phyloP scores from a whole-genome alignment of 176 grass and related monocot species.

The Musa itinerans region DNA sequence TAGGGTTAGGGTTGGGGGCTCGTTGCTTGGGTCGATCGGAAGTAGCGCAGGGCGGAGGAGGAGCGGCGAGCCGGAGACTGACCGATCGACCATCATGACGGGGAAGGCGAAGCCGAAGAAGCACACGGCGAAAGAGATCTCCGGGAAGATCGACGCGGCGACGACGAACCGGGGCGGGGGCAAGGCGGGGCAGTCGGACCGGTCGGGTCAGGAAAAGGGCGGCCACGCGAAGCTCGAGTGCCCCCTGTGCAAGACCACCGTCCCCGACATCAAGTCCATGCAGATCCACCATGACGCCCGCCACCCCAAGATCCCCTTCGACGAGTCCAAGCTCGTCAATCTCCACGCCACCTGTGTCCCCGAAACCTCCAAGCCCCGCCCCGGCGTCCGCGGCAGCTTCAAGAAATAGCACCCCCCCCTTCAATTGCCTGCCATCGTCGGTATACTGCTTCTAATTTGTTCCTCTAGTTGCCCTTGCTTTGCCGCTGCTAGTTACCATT shows the following conservation, averaged over 20 bases:
- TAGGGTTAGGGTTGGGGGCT: background rate
- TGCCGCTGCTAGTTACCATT: background rate
- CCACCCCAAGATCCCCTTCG: slow-evolving; percentile 89
- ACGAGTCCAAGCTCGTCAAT: slow-evolving; percentile 63
- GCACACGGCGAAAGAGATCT: slow-evolving; percentile 99
- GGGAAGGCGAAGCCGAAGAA: slow-evolving; percentile 99
- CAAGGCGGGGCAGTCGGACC: slow-evolving; percentile 72
- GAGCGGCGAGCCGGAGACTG: background rate
- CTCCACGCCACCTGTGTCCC: slow-evolving; percentile 35
- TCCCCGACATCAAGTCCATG: slow-evolving; percentile 82
- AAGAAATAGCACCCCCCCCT: slow-evolving; percentile 44
- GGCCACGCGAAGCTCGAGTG: slow-evolving; percentile 94
- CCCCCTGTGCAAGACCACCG: slow-evolving; percentile 62
- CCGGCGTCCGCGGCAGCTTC: slow-evolving; percentile 67
- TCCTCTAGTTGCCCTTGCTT: background rate
- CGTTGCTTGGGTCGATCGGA: background rate
- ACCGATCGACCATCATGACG: slow-evolving; percentile 42
- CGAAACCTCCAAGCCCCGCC: slow-evolving; percentile 40
- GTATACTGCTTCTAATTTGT: background rate
- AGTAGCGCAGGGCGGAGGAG: background rate
- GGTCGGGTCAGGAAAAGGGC: slow-evolving; percentile 69
- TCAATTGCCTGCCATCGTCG: no score
- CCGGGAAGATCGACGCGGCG: slow-evolving; percentile 79
- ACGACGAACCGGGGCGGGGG: slow-evolving; percentile 88
- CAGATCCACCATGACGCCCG: slow-evolving; percentile 96